Conservation (phyloP, 306 rosid species). For the Cicer arietinum region DNA sequence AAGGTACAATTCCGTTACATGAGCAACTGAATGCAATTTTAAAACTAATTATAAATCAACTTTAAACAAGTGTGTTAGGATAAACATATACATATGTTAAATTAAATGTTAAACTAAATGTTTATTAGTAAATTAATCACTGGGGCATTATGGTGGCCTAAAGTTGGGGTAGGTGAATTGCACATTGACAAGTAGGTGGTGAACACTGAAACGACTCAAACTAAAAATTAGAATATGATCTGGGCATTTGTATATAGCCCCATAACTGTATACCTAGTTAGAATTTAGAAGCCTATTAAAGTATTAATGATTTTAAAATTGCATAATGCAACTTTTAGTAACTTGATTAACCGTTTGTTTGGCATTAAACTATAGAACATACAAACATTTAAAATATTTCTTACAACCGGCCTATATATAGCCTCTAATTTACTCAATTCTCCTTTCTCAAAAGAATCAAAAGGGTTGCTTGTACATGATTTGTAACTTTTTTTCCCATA, state of each 20-base stretch:
- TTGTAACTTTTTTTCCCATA: constrained; percentile 4
- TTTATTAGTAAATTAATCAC: too few species aligned
- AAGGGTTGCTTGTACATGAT: constrained; percentile 14
- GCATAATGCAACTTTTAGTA: neutral
- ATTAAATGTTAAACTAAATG: too few species aligned
- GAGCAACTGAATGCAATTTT: too few species aligned
- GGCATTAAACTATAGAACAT: neutral
- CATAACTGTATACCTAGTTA: constrained; percentile 23
- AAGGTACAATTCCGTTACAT: too few species aligned
- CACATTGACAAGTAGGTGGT: neutral
- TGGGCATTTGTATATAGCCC: constrained; percentile 36
- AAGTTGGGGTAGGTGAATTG: too few species aligned
- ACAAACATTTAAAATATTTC: neutral
- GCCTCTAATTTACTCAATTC: constrained; percentile 27
- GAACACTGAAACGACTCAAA: constrained; percentile 19
- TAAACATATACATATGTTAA: too few species aligned
- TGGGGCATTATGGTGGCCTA: too few species aligned
- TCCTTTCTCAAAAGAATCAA: constrained; percentile 11
- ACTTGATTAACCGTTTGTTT: constrained; percentile 35
- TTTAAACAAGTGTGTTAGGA: too few species aligned
- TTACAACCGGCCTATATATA: constrained; percentile 20
- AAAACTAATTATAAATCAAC: too few species aligned
- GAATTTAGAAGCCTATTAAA: constrained; percentile 32
- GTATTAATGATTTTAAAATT: constrained; percentile 10
- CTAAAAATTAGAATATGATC: constrained; percentile 45